A percentile compares a stretch with the other conserved stretches of the same genome.
These are phyloP conservation scores for Dunaliella sp. DNA, from an alignment of 139 green algal genomes.

Conservation along the genomic window DNA sequence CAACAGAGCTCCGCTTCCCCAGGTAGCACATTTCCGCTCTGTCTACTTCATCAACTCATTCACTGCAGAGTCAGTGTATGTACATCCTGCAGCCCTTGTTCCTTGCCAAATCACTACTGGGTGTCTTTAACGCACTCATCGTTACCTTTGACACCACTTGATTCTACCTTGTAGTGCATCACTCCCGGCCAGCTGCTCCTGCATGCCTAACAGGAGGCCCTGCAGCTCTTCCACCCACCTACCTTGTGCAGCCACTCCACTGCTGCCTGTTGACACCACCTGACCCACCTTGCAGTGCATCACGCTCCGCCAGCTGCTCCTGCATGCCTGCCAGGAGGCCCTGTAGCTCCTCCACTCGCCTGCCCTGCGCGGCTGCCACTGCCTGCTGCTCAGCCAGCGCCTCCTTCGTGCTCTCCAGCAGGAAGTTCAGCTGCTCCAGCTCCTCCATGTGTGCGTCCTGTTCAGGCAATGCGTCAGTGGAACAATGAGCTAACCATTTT, in stretches of 20 bases:
- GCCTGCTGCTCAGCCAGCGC: slow-evolving; percentile 21
- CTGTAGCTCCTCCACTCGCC: slow-evolving; percentile 17
- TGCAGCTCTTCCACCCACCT: slow-evolving; percentile 14
- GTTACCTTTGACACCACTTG: no score
- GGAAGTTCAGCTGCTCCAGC: slow-evolving; percentile 18
- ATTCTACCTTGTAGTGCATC: slow-evolving; percentile 51
- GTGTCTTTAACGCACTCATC: no score
- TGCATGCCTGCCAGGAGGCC: slow-evolving; percentile 14
- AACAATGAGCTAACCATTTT: no score
- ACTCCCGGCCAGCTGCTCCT: slow-evolving; percentile 24
- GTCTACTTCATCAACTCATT: no score
- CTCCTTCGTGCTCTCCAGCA: slow-evolving; percentile 5
- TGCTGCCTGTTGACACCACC: no score
- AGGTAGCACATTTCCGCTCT: no score
- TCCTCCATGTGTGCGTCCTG: slow-evolving; percentile 31
- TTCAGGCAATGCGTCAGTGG: no score
- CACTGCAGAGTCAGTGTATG: no score
- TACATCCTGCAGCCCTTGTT: no score
- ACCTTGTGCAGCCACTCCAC: slow-evolving; percentile 12
- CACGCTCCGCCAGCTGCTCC: slow-evolving; percentile 27
- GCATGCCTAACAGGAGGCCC: slow-evolving; percentile 9
- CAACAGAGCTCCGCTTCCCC: no score
- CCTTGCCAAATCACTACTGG: no score
- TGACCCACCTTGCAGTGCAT: slow-evolving; percentile 42
- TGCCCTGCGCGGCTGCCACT: slow-evolving; percentile 11